phyloP scores from a whole-genome alignment of 352 stramenopile species.

The Lagenidium sp. region DNA sequence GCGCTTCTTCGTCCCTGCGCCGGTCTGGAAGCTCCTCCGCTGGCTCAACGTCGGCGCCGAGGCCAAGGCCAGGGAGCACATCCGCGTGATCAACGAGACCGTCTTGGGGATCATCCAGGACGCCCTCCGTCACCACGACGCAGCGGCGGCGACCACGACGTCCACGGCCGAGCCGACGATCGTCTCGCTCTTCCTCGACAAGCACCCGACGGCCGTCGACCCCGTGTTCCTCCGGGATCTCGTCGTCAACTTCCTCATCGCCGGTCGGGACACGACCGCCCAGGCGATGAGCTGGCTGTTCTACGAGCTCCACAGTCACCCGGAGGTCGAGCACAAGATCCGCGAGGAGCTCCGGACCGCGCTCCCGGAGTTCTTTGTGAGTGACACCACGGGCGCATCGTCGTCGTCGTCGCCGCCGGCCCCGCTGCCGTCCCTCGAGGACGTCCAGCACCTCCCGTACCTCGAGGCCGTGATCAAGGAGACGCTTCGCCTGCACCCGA shows the following conservation, averaged over 20 bases:
- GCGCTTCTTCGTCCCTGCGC: slow-evolving; percentile 24
- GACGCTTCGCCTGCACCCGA: slow-evolving; percentile 28
- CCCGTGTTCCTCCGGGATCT: slow-evolving; percentile 55
- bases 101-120: slow-evolving; percentile 33
- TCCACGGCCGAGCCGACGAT: slow-evolving; percentile 3
- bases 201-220: slow-evolving; percentile 14
- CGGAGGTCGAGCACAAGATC: slow-evolving; percentile 33
- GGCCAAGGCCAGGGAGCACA: slow-evolving; percentile 16
- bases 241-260: slow-evolving; percentile 77
- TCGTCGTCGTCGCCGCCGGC: too few species aligned
- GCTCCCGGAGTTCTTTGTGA: slow-evolving; percentile 5
- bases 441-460: slow-evolving; percentile 33
- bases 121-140: slow-evolving; percentile 9
- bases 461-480: slow-evolving; percentile 35
- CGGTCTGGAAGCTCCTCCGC: slow-evolving; percentile 31
- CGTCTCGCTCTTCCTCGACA: slow-evolving; percentile 38
- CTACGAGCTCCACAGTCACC: slow-evolving; percentile 40
- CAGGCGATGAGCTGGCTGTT: slow-evolving; percentile 73
- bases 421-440: slow-evolving; percentile 28
- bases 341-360: slow-evolving; percentile 26
- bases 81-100: slow-evolving; percentile 30
- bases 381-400: slow-evolving; percentile 1
- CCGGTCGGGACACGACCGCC: slow-evolving; percentile 65
- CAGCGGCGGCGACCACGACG: not conserved
- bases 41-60: slow-evolving; percentile 23